phyloP scores from a whole-genome alignment of 495 filamentous ascomycete genomes.

The Trichoderma reesei region DNA sequence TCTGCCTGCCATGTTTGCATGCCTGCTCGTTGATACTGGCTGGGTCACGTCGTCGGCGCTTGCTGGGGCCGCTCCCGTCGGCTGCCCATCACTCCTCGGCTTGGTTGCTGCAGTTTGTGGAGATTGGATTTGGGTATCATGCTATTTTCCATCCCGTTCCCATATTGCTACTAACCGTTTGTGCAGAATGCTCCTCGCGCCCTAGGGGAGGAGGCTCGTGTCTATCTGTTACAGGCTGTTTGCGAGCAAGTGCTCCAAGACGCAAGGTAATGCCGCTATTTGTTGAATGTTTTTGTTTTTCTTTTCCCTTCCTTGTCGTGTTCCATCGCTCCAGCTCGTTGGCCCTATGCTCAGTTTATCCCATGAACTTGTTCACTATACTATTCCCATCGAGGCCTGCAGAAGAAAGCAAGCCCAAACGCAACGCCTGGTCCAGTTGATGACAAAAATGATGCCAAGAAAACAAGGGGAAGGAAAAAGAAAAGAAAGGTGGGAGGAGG shows the following conservation, averaged over 20 bases:
- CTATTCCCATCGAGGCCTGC: neutral
- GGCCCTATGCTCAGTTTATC: neutral
- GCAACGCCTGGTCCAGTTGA: neutral
- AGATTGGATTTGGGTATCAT: neutral
- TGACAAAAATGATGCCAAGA: neutral
- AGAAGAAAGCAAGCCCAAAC: slow-evolving; percentile 9
- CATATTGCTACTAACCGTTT: neutral
- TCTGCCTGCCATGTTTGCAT: neutral
- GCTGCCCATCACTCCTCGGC: too few species aligned
- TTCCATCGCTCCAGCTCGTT: neutral
- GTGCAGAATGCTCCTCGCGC: too few species aligned
- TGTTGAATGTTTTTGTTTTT: too few species aligned
- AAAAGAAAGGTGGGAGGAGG: neutral
- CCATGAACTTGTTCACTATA: neutral
- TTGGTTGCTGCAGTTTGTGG: neutral
- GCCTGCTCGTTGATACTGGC: too few species aligned
- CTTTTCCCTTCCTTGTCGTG: too few species aligned
- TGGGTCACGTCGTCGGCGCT: too few species aligned
- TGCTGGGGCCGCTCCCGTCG: too few species aligned
- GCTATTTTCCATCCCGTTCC: neutral
- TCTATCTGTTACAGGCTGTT: neutral
- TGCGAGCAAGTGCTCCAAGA: slow-evolving; percentile 1
- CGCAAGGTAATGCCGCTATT: neutral
- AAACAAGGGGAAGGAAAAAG: neutral
- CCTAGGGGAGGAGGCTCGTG: neutral